Evolutionary conservation across 495 filamentous ascomycete species (phyloP), one percentile per base, ranked within the genome.

Genomic region (Penicillium paxilli): DNA sequence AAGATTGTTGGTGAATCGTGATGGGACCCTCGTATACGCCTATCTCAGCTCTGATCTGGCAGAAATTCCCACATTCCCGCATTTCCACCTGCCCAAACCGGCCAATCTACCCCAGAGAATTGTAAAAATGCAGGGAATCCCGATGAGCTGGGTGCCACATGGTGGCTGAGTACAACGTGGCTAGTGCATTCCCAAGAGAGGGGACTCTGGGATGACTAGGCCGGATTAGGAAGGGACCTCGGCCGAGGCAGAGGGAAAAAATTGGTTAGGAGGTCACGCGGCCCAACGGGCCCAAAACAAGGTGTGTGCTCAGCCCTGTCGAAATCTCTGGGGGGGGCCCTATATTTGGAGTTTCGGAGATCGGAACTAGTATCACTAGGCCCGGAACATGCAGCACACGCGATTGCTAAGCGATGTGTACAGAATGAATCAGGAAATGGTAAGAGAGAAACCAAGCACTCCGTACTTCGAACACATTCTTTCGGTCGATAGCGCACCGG

Each of bases 241-340:
- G 40, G 40, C 40, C 35, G 35, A 35, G 6, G n/a, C 8, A 19
- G 16, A 7, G n/a, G 21, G n/a, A 42, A 12, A 42, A 42, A 24
- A 42, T 12, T 10, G 5, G 30, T 12, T 10, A 32, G 4, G n/a
- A 30, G 3, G 49, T 47, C 53, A 52, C 58, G 40, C 54, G 49
- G 49, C 35, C 52, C 44, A 42, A 48, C 23, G 30, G 28, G 25
- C 30, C 51, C 24, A 44, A 35, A 44, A 47, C 46, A 50, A 58
- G 54, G 61, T 64, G 61, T 64, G 61, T n/a, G 61, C 61, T 61
- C 61, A 64, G 61, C 61, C 61, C 51, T 64, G 55, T 41, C 40
- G 50, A 46, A 24, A 51, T 25, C 16, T 28, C 40, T 37, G 33
- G 33, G 40, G 35, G 35, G 16, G 8, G 14, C 44, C 58, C 57